Percentiles rank a stretch among this genome's conserved stretches.
phyloP scores from a whole-genome alignment of 352 stramenopile genomes.

The Globisporangium nagaii region DNA sequence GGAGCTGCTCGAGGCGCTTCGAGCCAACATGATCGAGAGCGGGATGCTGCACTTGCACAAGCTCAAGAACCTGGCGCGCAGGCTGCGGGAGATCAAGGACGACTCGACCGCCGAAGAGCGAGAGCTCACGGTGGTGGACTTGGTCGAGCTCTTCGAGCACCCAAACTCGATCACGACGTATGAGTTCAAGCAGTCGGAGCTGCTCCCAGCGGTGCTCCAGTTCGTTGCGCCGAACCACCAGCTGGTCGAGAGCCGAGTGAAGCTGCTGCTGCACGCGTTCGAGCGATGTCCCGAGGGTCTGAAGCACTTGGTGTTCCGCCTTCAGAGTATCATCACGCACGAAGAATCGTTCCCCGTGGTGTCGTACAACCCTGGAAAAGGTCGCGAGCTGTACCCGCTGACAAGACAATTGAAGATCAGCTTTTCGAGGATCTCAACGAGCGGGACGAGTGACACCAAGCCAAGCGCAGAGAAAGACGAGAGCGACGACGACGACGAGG shows the following conservation, averaged over 20 bases:
- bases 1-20: constrained; percentile 47
- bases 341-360: constrained; percentile 62
- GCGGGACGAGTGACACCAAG: background rate
- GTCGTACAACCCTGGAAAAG: constrained; percentile 57
- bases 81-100: constrained; percentile 40
- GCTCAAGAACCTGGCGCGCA: constrained; percentile 58
- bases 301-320: constrained; percentile 45
- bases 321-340: constrained; percentile 77
- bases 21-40: constrained; percentile 65
- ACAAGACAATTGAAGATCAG: constrained; percentile 66
- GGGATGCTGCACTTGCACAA: constrained; percentile 75
- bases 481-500: background rate
- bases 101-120: constrained; percentile 22
- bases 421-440: constrained; percentile 8
- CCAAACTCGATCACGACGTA: constrained; percentile 76
- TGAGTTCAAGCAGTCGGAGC: constrained; percentile 78
- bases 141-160: constrained; percentile 75
- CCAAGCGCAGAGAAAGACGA: background rate
- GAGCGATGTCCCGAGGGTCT: constrained; percentile 37
- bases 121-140: constrained; percentile 56
- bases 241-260: constrained; percentile 28
- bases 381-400: constrained; percentile 69
- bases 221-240: constrained; percentile 35
- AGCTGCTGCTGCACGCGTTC: constrained; percentile 38
- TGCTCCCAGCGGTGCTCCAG: constrained; percentile 56